Base-by-base conservation (phyloP, 2,329 filamentous ascomycete genomes). In the Arthrobotrys musiformis region DNA sequence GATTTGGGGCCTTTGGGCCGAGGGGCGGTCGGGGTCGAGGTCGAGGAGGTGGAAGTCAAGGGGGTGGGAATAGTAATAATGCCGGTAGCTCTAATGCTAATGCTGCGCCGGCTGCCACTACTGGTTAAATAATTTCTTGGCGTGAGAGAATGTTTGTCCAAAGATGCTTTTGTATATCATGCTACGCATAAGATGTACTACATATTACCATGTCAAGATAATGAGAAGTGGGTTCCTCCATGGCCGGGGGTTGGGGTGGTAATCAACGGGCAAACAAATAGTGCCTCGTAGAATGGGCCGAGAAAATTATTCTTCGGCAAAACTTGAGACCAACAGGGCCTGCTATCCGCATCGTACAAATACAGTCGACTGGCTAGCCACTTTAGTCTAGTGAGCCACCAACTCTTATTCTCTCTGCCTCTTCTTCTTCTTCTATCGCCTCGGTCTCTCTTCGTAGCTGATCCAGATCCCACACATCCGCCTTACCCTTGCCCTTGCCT, bases 361-460 rank as follows among this genome's bases (percentile, higher is more conserved):
- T 77, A 77, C 73, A 77, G 30, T 35, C 22, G 15, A 7, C 17
- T 37, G 7, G 33, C 42, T 26, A 9, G 13, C 19, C 17, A 13
- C 13, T 46, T 66, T 61, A 77, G 13, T 77, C 73, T 28, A 77
- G 28, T 13, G 66, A 19, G 11, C 73, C 73, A 54, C 73, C 73
- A 6, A 56, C 5, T 30, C 61, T 61, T 77, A 77, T 77, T 62
- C 73, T 60, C 26, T 77, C 73, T 17, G 66, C 73, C 26, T 97
- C 94, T 83, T 91, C 94, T 86, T 87, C 87, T 79, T 89, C 87
- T 60, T 90, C 87, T 30, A 94, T 82, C 2, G 88, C 89, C 83
- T 97, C 93, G 0, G 95, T 99, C 86, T 98, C 94, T 81, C 87
- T 86, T 75, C 95, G 89, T 83, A 98, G 85, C 77, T 90, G 93